Evolutionary conservation across 176 grass and related monocot species (phyloP), one percentile per base, ranked within the genome.

Genomic region (Miscanthus lutarioriparius): DNA sequence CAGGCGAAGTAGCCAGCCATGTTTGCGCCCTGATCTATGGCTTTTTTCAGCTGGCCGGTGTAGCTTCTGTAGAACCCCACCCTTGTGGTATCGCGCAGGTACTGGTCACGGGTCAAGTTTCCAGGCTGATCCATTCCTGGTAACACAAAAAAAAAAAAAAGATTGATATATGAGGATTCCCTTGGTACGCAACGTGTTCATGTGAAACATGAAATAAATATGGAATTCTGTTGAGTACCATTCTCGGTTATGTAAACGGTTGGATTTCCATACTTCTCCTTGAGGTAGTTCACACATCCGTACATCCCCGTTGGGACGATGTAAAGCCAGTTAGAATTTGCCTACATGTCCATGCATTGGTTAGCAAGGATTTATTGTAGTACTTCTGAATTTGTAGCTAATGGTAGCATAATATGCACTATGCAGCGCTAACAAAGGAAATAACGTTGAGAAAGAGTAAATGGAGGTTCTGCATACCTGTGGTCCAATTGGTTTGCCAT

Each of bases 271-370:
- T 97, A 97, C 47, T 90, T 88, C 83, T 91, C 78, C 67, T 88
- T 97, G 68, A 97, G 80, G 85, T 97, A 97, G 70, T 86, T 94
- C 64, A 97, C 84, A n/a, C 90, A 92, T 22, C 90, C 92, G 32
- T 95, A 97, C 71, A 97, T 92, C 51, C 92, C 95, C 80, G 67
- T 77, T 1, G 91, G 92, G 23, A 91, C 87, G n/a, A 95, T 95
- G 90, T 93, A 97, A 65, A 95, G 87, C 95, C 95, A 97, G 1
- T 89, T 35, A 39, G 95, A 97, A 79, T 97, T 67, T 7, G 95
- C 92, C 90, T 97, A 78, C 54, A 65, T 33, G 10, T 82, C 13
- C 72, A 72, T 14, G 37, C 23, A 77, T 67, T 8, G 33, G 15
- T 80, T 13, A 44, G 23, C 8, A 37, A 85, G n/a, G 32, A 41